Evolutionary conservation across 1,284 basidiomycete genomes (phyloP), one percentile per base, ranked within the genome.

Genomic region (Sparassis latifolia): DNA sequence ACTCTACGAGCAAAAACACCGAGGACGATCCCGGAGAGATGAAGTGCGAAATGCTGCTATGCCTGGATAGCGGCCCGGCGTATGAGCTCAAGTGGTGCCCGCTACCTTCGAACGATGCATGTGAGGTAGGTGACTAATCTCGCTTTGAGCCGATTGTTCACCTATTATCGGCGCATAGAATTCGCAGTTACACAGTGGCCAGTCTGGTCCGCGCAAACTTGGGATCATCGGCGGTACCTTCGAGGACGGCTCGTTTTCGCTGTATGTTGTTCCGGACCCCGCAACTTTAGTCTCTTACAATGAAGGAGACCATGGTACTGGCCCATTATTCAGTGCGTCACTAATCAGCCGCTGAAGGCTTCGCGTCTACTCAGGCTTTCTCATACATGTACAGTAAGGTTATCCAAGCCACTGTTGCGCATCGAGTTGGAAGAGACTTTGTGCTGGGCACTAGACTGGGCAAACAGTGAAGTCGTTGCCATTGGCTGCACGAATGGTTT

Each of bases 51-150:
- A 73, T 91, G 71, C 79, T 89, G 4, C 59, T 96, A 0, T 93
- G 91, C 57, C 57, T 91, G 4, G 83, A 92, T 20, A 76, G 77
- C 30, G 89, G 91, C 0, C 78, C 86, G 3, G 87, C 83, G 3
- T 77, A 82, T 56, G 84, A 89, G 47, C 62, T 93, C 12, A 89
- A 86, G 66, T 97, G 93, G 92, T 94, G 92, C 68, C 93, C 92
- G 3, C 64, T 91, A 37, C 91, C 91, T 0, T 79, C 84, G 20
- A 79, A 90, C 60, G 89, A 92, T 60, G 50, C 62, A 3, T 10
- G 39, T 5, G 20, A 51, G 51, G 62, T 61, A 49, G 27, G 46
- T 38, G 7, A 35, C 9, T 39, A 20, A 5, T 20, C 20, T 31
- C 48, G 41, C 33, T 6, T 9, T 38, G n/a, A 40, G 68, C 72